phyloP scores from a whole-genome alignment of 2,329 filamentous ascomycete species.

The Penicillium sp. region DNA sequence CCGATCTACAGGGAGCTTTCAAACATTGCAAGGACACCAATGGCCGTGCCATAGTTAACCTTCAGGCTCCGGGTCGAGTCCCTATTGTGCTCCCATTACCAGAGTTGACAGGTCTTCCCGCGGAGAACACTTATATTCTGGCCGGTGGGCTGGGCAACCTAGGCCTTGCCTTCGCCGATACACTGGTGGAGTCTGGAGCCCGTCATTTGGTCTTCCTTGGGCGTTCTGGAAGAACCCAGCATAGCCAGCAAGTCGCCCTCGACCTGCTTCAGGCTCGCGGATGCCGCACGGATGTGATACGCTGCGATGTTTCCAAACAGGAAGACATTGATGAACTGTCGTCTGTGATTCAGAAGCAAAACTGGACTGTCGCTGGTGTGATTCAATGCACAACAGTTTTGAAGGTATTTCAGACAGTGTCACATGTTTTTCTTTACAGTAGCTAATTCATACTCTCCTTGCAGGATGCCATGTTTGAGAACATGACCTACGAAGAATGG shows the following conservation, averaged over 20 bases:
- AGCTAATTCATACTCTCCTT: conserved; percentile 1
- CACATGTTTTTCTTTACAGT: neutral
- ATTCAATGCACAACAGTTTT: conserved; percentile 22
- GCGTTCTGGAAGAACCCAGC: conserved; percentile 14
- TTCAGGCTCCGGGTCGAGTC: conserved; percentile 14
- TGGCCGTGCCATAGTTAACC: conserved; percentile 10
- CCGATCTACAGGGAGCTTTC: conserved; percentile 9
- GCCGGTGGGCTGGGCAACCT: conserved; percentile 23
- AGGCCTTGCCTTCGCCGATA: conserved; percentile 19
- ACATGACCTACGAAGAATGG: conserved; percentile 17
- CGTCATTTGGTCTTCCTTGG: conserved; percentile 23
- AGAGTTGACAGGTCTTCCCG: conserved; percentile 5
- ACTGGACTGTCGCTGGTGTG: conserved; percentile 15
- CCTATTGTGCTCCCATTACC: conserved; percentile 13
- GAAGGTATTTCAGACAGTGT: conserved; percentile 3
- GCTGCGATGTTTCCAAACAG: conserved; percentile 16
- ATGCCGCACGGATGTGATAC: conserved; percentile 12
- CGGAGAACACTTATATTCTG: conserved; percentile 18
- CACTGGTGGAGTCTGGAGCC: conserved; percentile 16
- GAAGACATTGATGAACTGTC: conserved; percentile 14
- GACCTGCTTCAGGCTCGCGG: conserved; percentile 10
- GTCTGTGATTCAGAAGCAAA: conserved; percentile 9
- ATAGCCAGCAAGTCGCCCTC: conserved; percentile 12
- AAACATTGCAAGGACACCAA: conserved; percentile 9
- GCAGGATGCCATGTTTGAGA: conserved; percentile 23